These are phyloP conservation scores for Naganishia friedmannii DNA, from an alignment of 768 basidiomycete species.

Conservation along the genomic window DNA sequence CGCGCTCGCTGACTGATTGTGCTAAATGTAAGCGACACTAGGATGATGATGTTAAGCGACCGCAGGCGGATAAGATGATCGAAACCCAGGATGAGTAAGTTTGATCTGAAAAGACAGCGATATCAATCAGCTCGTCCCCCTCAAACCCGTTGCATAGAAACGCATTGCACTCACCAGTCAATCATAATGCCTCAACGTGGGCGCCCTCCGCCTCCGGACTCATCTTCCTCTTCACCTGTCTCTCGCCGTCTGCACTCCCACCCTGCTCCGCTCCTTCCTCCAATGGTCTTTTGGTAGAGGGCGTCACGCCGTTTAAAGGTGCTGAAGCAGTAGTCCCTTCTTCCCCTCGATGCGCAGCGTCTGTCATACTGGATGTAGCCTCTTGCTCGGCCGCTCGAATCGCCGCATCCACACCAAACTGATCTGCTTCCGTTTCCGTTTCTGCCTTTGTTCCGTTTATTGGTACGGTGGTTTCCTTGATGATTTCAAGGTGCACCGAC, in stretches of 20 bases:
- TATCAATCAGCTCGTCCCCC: neutral
- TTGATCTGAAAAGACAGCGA: neutral
- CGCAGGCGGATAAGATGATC: neutral
- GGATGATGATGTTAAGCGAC: slow-evolving; percentile 1
- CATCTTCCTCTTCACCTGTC: slow-evolving; percentile 13
- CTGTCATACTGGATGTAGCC: neutral
- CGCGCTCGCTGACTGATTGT: neutral
- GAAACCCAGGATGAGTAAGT: neutral
- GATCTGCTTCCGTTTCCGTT: neutral
- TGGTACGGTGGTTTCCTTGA: too few species aligned
- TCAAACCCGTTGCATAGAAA: neutral
- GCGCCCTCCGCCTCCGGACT: neutral
- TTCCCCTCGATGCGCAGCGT: neutral
- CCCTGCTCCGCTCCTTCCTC: neutral
- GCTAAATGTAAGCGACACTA: neutral
- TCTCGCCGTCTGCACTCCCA: neutral
- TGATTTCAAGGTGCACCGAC: neutral
- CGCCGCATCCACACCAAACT: slow-evolving; percentile 15
- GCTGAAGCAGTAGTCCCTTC: neutral
- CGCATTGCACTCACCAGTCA: neutral
- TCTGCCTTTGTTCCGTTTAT: neutral
- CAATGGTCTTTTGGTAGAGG: neutral
- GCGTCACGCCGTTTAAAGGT: neutral
- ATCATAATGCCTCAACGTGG: neutral
- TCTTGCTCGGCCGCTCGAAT: slow-evolving; percentile 12